These are phyloP conservation scores for Dryas alaskensis DNA, from an alignment of 306 rosid species.

Conservation along the genomic window DNA sequence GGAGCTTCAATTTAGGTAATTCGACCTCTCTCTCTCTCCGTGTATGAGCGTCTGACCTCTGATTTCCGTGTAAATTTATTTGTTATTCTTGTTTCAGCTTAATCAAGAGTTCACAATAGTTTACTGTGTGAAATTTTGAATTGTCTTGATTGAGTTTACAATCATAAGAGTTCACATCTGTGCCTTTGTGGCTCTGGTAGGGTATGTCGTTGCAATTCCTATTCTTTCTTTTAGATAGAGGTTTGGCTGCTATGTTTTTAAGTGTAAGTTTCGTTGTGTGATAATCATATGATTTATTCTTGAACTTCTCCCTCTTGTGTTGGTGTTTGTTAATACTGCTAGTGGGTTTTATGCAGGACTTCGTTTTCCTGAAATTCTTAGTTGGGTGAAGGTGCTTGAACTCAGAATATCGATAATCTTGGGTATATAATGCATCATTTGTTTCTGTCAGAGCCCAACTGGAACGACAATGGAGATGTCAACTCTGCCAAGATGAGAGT, in stretches of 20 bases:
- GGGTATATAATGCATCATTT: slow-evolving; percentile 45
- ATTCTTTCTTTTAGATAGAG: not conserved
- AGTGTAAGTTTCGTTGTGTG: not conserved
- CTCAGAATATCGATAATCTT: not conserved
- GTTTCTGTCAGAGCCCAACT: slow-evolving; percentile 54
- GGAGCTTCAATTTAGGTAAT: no score
- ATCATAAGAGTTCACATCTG: not conserved
- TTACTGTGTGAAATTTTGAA: not conserved
- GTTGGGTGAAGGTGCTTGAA: not conserved
- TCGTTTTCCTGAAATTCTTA: not conserved
- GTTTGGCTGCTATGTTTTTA: not conserved
- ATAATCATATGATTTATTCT: not conserved
- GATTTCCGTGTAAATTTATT: no score
- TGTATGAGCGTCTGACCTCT: no score
- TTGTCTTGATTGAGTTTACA: not conserved
- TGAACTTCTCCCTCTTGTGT: not conserved
- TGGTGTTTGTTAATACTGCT: not conserved
- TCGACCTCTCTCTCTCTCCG: no score
- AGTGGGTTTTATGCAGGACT: slow-evolving; percentile 21
- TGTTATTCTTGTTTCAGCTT: not conserved
- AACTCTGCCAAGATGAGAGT: slow-evolving; percentile 40
- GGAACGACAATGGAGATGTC: slow-evolving; percentile 33
- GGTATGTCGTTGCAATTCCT: not conserved
- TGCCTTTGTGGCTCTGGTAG: not conserved
- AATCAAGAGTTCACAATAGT: not conserved